phyloP scores from a whole-genome alignment of 176 grass and related monocot species.

The Avena insularis region DNA sequence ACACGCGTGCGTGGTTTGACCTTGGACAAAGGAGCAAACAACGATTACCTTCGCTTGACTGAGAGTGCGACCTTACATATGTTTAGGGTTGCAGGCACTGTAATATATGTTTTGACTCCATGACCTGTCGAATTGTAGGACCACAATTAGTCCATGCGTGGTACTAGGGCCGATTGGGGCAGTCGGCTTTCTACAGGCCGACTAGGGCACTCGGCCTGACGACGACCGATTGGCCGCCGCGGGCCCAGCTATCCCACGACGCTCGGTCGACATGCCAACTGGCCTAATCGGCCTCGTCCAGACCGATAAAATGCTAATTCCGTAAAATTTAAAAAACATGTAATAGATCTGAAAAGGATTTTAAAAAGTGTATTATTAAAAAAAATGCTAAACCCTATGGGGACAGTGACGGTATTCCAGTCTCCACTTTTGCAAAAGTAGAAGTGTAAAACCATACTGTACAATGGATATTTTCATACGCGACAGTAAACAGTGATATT shows the following conservation, averaged over 20 bases:
- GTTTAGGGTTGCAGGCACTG: neutral
- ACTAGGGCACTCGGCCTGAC: no score
- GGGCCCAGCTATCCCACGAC: no score
- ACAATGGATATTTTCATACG: neutral
- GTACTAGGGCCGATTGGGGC: no score
- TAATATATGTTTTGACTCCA: neutral
- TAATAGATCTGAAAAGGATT: no score
- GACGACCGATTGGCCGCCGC: no score
- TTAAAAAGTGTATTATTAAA: no score
- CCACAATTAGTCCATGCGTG: neutral
- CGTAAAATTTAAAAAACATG: no score
- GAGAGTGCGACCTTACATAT: neutral
- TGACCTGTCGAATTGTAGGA: neutral
- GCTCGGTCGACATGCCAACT: no score
- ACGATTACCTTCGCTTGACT: neutral
- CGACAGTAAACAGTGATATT: slow-evolving; percentile 31
- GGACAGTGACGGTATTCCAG: slow-evolving; percentile 3
- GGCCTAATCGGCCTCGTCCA: no score
- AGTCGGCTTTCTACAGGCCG: no score
- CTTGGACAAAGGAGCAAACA: neutral
- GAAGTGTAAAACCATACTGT: neutral
- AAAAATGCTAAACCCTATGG: neutral
- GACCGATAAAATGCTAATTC: no score
- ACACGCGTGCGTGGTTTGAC: slow-evolving; percentile 37
- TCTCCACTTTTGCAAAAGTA: slow-evolving; percentile 1